Conservation (phyloP, 2,329 filamentous ascomycete species). For the Aspergillus sp. region DNA sequence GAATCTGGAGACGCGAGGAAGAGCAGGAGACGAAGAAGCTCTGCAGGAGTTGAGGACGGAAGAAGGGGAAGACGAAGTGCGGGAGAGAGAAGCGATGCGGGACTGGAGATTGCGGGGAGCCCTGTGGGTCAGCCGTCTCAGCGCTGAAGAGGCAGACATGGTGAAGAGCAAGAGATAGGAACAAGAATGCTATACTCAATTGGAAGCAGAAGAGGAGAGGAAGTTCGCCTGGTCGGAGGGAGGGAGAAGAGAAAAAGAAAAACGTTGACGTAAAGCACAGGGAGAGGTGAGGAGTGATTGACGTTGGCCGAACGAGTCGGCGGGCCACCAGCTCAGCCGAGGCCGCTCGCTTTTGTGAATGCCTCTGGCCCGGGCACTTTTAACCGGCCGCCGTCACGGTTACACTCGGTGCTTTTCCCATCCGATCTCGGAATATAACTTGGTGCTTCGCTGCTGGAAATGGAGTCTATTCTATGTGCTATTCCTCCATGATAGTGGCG, state of each 20-base stretch:
- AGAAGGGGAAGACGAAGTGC: constrained; percentile 27
- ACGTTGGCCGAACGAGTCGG: background rate
- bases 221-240: constrained; percentile 22
- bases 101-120: constrained; percentile 46
- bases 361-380: constrained; percentile 6
- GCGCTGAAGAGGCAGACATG: constrained; percentile 44
- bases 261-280: background rate
- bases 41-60: constrained; percentile 17
- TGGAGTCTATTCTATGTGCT: background rate
- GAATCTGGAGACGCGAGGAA: constrained; percentile 35
- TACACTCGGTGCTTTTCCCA: constrained; percentile 4
- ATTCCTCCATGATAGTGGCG: background rate
- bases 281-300: too few relatives aligned
- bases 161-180: constrained; percentile 12
- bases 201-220: constrained; percentile 16
- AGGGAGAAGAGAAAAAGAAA: constrained; percentile 4
- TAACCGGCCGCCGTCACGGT: background rate
- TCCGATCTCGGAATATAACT: constrained; percentile 9
- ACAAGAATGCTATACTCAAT: constrained; percentile 20
- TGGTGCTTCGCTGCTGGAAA: background rate
- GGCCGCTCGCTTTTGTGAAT: constrained; percentile 7
- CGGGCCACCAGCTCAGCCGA: constrained; percentile 13
- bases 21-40: constrained; percentile 13
- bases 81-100: constrained; percentile 45
- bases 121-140: constrained; percentile 44